Base-by-base conservation (phyloP, 495 filamentous ascomycete species). In the Bombardia bombarda region DNA sequence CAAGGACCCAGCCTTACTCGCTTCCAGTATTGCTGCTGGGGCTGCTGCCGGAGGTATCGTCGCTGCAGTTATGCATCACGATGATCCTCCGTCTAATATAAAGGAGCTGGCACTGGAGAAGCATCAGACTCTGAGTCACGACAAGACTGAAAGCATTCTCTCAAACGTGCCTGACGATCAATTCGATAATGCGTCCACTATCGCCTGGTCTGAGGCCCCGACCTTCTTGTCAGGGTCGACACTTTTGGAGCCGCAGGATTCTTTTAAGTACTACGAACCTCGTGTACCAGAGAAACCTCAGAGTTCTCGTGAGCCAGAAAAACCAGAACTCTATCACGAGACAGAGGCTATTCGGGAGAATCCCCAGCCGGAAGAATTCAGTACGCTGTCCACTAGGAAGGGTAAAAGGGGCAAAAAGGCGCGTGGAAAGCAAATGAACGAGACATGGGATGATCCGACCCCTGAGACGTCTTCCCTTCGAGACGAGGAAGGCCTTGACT, bases 171-270 rank as follows among this genome's bases (percentile, higher is more conserved):
- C 12, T 14, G 47, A 50, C 18, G 55, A 54, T 16, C 46, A 43
- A 20, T 53, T 50, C 32, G 58, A 59, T 22, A 51, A 58, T 25
- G 52, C 55, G 14, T 61, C 58, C 4, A 61, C 58, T n/a, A 40
- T 61, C 5, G 58, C 58, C 6, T 50, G 52, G 1, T 58, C 58
- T 8, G 58, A 61, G 40, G 56, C 58, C 0, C 56, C 58, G 3
- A 61, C 53, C 32, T 49, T 53, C 24, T 37, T 61, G 17, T 57
- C 56, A 12, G 58, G 56, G 0, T 55, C 49, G 19, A 51, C 49
- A 7, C 37, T 39, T 5, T 10, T 51, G 25, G 49, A 41, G 16
- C 33, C 20, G 7, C 38, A 21, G 10, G 36, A 45, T 3, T 44
- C 41, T 4, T 47, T 22, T 4, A 33, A 16, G 35, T 38, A n/a